Percentiles rank a stretch among this genome's conserved stretches.
Conservation (phyloP, 2,329 filamentous ascomycete genomes). For the Colletotrichum godetiae region DNA sequence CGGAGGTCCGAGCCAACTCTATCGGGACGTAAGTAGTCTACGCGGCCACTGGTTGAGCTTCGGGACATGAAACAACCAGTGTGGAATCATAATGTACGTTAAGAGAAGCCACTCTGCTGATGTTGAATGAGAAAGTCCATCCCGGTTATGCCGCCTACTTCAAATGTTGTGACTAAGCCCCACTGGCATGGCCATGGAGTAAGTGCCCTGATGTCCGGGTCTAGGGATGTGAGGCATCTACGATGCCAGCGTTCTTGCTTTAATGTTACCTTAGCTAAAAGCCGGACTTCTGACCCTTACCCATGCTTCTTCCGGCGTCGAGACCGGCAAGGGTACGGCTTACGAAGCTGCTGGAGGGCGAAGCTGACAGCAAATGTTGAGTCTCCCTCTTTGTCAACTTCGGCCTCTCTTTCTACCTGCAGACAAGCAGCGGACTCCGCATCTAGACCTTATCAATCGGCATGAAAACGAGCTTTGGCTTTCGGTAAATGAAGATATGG, state of each 20-base stretch:
- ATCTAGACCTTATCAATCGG: background rate
- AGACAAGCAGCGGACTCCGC: background rate
- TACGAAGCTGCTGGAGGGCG: background rate
- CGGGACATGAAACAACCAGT: background rate
- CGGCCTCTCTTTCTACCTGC: background rate
- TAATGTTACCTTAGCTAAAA: too few species aligned
- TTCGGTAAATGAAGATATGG: background rate
- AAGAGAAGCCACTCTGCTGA: background rate
- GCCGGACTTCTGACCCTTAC: too few species aligned
- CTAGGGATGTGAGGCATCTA: too few species aligned
- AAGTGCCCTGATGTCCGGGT: too few species aligned
- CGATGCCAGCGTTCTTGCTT: too few species aligned
- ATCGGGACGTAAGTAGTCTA: background rate
- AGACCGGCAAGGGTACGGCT: background rate
- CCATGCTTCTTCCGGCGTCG: too few species aligned
- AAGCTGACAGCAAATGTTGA: background rate
- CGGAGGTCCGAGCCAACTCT: background rate
- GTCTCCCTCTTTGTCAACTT: background rate
- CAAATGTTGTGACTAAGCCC: constrained; percentile 7
- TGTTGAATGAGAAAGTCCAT: background rate
- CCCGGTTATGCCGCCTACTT: background rate
- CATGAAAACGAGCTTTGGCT: background rate
- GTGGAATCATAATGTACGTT: background rate
- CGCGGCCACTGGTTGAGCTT: background rate
- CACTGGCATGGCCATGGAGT: background rate